Percentiles rank a stretch among this genome's conserved stretches.
Evolutionary conservation across 2,329 filamentous ascomycete species (phyloP).

Genomic region (Claviceps sp.): DNA sequence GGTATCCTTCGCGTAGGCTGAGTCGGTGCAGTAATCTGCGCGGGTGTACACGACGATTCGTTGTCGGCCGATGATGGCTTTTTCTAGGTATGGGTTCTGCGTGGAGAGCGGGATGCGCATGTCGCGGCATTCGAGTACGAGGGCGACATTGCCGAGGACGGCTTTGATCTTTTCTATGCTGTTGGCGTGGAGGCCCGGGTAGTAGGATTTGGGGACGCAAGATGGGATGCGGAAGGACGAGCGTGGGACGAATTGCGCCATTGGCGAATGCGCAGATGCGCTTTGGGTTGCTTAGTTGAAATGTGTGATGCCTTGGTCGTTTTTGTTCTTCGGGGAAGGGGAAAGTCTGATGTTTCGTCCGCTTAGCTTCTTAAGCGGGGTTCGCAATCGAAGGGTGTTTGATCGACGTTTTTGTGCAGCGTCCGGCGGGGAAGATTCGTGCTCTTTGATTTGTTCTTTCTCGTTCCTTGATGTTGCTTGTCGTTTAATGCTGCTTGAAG

Average conservation of each 20-base stretch:
- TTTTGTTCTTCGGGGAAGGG: neutral
- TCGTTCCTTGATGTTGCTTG: too few relatives aligned
- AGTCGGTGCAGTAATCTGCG: slow-evolving; percentile 51
- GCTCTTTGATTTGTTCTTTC: neutral
- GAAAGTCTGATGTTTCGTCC: too few relatives aligned
- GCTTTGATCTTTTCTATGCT: slow-evolving; percentile 73
- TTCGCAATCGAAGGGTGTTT: too few relatives aligned
- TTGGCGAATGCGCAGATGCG: slow-evolving; percentile 6
- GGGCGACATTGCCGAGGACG: slow-evolving; percentile 65
- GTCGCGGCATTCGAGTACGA: slow-evolving; percentile 91
- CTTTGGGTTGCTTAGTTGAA: neutral
- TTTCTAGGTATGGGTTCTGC: slow-evolving; percentile 80
- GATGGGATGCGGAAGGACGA: slow-evolving; percentile 54
- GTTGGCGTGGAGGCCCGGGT: slow-evolving; percentile 79
- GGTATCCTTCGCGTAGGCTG: slow-evolving; percentile 11
- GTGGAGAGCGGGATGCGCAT: slow-evolving; percentile 81
- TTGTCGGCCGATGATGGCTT: slow-evolving; percentile 55
- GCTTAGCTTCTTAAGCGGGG: too few relatives aligned
- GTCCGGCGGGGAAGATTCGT: too few relatives aligned
- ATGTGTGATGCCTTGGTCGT: neutral
- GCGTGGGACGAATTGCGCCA: slow-evolving; percentile 56
- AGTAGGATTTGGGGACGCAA: slow-evolving; percentile 80
- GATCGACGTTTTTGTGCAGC: too few relatives aligned
- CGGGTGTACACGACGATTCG: slow-evolving; percentile 88
- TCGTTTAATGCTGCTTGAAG: too few relatives aligned